A percentile compares a stretch with the other conserved stretches of the same genome.
These are phyloP conservation scores for Penicillium sp. DNA, from an alignment of 2,329 filamentous ascomycete species.

Conservation along the genomic window DNA sequence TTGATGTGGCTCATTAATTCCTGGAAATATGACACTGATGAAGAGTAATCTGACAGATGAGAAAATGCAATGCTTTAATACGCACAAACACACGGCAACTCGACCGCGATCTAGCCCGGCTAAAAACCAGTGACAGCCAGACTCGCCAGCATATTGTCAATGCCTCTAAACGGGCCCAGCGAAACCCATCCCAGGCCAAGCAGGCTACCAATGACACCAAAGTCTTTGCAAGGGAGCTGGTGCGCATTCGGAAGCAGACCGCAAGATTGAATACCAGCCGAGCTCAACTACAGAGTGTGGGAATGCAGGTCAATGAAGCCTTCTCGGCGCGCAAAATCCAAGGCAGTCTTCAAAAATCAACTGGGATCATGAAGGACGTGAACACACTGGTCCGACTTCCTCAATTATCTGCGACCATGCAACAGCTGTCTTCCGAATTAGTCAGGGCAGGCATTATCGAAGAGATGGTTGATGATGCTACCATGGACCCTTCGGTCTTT, in stretches of 20 bases:
- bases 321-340: constrained; percentile 96
- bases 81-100: constrained; percentile 88
- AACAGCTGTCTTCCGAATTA: constrained; percentile 78
- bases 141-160: constrained; percentile 81
- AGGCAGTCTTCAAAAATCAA: constrained; percentile 79
- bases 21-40: constrained; percentile 9
- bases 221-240: constrained; percentile 81
- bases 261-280: constrained; percentile 77
- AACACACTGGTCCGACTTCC: constrained; percentile 81
- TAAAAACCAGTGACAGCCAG: constrained; percentile 77
- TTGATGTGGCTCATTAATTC: not conserved
- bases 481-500: constrained; percentile 71
- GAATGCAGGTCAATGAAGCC: constrained; percentile 97
- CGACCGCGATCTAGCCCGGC: constrained; percentile 81
- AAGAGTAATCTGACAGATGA: constrained; percentile 58
- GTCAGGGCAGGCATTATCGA: constrained; percentile 96
- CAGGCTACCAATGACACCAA: constrained; percentile 82
- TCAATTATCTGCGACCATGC: constrained; percentile 85
- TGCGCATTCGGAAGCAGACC: constrained; percentile 74
- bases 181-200: constrained; percentile 71
- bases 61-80: constrained; percentile 91
- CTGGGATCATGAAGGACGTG: constrained; percentile 95
- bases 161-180: constrained; percentile 75
- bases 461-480: constrained; percentile 87
- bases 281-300: constrained; percentile 85